phyloP scores from a whole-genome alignment of 495 filamentous ascomycete genomes.

The Friedmanniomyces endolithicus region DNA sequence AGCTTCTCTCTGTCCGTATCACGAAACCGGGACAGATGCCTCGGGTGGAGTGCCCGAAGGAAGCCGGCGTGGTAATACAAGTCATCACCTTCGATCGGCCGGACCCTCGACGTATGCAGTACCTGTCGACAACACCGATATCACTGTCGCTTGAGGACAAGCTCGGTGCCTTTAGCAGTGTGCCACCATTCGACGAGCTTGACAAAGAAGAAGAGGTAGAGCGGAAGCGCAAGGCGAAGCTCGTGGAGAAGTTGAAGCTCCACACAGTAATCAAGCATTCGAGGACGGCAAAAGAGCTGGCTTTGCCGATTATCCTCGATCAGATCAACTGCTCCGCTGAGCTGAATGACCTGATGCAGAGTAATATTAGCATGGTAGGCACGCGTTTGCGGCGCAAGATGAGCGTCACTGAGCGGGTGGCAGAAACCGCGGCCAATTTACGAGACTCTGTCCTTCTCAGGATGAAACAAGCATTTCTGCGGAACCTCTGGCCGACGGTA shows the following conservation, averaged over 20 bases:
- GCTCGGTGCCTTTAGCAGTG: conserved; percentile 25
- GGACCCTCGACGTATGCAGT: conserved; percentile 83
- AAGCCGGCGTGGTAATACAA: conserved; percentile 55
- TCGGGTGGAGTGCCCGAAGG: conserved; percentile 55
- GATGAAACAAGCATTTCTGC: conserved; percentile 56
- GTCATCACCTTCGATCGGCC: conserved; percentile 81
- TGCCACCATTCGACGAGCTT: conserved; percentile 34
- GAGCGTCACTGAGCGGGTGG: conserved; percentile 88
- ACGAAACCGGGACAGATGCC: conserved; percentile 47
- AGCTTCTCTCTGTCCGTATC: conserved; percentile 58
- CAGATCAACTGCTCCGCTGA: conserved; percentile 96
- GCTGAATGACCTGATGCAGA: conserved; percentile 67
- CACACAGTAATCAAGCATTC: conserved; percentile 71
- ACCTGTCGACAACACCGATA: conserved; percentile 83
- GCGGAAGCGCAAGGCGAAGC: conserved; percentile 39
- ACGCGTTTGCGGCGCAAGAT: conserved; percentile 68
- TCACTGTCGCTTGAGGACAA: conserved; percentile 80
- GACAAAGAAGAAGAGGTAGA: conserved; percentile 55
- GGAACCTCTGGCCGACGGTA: conserved; percentile 69
- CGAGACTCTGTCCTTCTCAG: conserved; percentile 60
- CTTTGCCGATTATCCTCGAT: conserved; percentile 70
- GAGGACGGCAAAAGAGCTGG: conserved; percentile 68
- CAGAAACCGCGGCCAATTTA: conserved; percentile 78
- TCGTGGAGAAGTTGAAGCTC: conserved; percentile 81
- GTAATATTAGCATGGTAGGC: conserved; percentile 72